Percentiles rank a stretch among this genome's conserved stretches.
Evolutionary conservation across 805 yeast genomes (phyloP).

Genomic region (Metschnikowia baotianmanensis): DNA sequence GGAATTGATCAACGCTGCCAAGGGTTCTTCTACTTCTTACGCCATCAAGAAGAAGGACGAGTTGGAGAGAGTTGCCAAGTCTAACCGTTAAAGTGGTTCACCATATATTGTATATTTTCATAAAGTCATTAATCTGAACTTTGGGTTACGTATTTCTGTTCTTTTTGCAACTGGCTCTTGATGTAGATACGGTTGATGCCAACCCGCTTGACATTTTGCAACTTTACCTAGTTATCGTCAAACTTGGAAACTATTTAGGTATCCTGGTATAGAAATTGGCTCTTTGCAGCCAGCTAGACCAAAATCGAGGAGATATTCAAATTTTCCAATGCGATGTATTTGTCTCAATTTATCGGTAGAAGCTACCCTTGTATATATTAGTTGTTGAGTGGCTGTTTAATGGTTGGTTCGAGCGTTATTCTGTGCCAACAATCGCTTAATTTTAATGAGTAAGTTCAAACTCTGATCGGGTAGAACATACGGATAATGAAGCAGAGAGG

Average conservation of each 20-base stretch:
- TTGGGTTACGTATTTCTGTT: background rate
- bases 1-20: slow-evolving; percentile 99
- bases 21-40: slow-evolving; percentile 99
- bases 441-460: slow-evolving; percentile 2
- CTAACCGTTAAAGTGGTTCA: slow-evolving; percentile 85
- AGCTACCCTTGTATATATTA: no score
- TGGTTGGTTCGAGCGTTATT: no score
- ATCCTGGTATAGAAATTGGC: no score
- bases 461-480: slow-evolving; percentile 19
- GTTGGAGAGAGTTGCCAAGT: slow-evolving; percentile 99
- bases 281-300: no score
- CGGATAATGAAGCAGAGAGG: slow-evolving; percentile 10
- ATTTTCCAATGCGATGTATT: no score
- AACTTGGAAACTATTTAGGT: no score
- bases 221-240: no score
- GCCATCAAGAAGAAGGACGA: slow-evolving; percentile 99
- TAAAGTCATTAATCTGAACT: slow-evolving; percentile 18
- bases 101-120: slow-evolving; percentile 26
- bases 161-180: background rate
- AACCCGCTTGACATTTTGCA: no score
- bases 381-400: no score
- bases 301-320: no score
- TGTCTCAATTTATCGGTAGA: no score
- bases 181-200: no score
- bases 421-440: background rate